These are phyloP conservation scores for Prillingera fragicola DNA, from an alignment of 1,284 basidiomycete species.

Conservation along the genomic window DNA sequence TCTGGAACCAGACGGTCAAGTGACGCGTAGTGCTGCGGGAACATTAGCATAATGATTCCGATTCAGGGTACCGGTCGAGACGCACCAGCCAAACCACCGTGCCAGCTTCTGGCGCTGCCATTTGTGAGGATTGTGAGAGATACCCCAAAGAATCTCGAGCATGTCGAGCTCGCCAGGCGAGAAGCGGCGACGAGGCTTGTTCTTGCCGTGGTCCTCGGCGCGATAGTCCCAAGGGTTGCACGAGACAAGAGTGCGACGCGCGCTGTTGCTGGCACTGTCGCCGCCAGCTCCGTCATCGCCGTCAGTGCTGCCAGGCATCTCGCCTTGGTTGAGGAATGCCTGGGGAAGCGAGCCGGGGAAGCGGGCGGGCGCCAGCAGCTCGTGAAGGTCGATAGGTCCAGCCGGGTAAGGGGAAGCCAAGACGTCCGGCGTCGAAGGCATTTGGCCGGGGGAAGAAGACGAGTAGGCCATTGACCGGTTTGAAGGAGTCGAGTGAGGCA, in stretches of 20 bases:
- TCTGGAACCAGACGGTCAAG: slow-evolving; percentile 24
- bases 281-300: slow-evolving; percentile 8
- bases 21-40: slow-evolving; percentile 17
- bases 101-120: slow-evolving; percentile 24
- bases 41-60: neutral
- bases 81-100: slow-evolving; percentile 26
- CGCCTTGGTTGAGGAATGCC: slow-evolving; percentile 18
- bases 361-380: slow-evolving; percentile 13
- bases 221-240: slow-evolving; percentile 25
- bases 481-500: slow-evolving; percentile 11
- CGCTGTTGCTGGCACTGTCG: slow-evolving; percentile 2
- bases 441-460: slow-evolving; percentile 15
- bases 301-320: slow-evolving; percentile 11
- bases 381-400: slow-evolving; percentile 18
- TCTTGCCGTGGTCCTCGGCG: slow-evolving; percentile 20
- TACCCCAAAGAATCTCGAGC: slow-evolving; percentile 22
- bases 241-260: slow-evolving; percentile 15
- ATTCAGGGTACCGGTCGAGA: slow-evolving; percentile 1
- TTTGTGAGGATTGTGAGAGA: slow-evolving; percentile 23
- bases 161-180: slow-evolving; percentile 22
- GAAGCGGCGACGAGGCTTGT: slow-evolving; percentile 21
- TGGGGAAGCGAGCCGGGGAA: slow-evolving; percentile 18
- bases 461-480: slow-evolving; percentile 10
- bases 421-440: slow-evolving; percentile 18
- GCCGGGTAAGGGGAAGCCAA: slow-evolving; percentile 14